These are phyloP conservation scores for Hypoxylon sp. DNA, from an alignment of 2,329 filamentous ascomycete species.

Conservation along the genomic window DNA sequence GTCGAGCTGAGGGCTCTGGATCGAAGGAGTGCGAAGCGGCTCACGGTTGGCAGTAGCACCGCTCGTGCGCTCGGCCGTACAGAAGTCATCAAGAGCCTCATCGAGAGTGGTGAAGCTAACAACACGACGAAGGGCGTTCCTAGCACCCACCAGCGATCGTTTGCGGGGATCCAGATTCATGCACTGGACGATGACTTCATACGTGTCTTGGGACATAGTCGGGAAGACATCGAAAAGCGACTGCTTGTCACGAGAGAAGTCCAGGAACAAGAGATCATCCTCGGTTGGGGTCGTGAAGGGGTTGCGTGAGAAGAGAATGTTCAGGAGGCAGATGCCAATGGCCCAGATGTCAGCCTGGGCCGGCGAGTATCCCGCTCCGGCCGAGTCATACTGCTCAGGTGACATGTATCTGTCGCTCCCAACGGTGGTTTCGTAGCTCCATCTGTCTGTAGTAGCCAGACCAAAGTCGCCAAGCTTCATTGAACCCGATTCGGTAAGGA, in stretches of 20 bases:
- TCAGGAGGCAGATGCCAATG: conserved; percentile 95
- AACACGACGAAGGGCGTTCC: conserved; percentile 82
- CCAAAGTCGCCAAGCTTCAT: conserved; percentile 99
- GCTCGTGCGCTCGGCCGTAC: conserved; percentile 81
- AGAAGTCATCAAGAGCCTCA: conserved; percentile 93
- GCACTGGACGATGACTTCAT: conserved; percentile 90
- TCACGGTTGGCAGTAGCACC: conserved; percentile 91
- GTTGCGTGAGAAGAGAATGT: conserved; percentile 96
- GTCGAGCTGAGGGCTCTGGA: conserved; percentile 88
- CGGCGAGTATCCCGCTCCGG: conserved; percentile 89
- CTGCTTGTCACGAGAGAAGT: conserved; percentile 94
- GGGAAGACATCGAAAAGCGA: conserved; percentile 98
- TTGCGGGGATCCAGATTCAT: conserved; percentile 92
- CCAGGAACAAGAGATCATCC: conserved; percentile 91
- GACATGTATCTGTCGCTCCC: conserved; percentile 99
- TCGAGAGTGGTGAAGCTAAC: conserved; percentile 95
- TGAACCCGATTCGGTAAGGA: conserved; percentile 85
- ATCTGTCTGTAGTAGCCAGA: conserved; percentile 87
- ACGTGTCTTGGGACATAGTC: conserved; percentile 98
- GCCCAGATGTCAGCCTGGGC: conserved; percentile 97
- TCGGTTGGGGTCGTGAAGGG: conserved; percentile 93
- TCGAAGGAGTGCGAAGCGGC: conserved; percentile 93
- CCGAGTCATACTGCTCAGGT: conserved; percentile 95
- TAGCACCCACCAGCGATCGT: conserved; percentile 84
- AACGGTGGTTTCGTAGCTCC: conserved; percentile 93